Percentiles rank a stretch among this genome's conserved stretches.
Evolutionary conservation across 306 rosid species (phyloP).

Genomic region (Senna tora): DNA sequence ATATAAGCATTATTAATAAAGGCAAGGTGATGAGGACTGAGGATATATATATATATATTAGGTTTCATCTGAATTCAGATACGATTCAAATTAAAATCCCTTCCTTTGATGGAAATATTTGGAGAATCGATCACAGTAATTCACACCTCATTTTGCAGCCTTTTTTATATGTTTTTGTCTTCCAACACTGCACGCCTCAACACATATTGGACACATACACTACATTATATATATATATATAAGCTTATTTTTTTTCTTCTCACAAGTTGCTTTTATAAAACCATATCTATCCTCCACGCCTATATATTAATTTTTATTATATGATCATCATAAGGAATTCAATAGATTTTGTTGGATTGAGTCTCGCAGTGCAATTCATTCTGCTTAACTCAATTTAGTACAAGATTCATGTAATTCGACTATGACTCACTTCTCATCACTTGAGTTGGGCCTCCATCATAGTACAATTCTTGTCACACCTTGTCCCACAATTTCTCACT

Average conservation of each 20-base stretch:
- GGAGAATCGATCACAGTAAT: constrained; percentile 14
- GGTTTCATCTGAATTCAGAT: neutral
- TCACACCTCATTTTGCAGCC: neutral
- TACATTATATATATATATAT: neutral
- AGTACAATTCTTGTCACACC: no score
- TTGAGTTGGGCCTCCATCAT: no score
- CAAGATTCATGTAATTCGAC: no score
- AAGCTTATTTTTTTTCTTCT: constrained; percentile 30
- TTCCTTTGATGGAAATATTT: neutral
- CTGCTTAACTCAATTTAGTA: no score
- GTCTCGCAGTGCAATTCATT: no score
- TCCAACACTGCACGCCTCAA: constrained; percentile 21
- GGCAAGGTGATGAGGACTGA: no score
- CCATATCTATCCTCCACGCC: constrained; percentile 47
- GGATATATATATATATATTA: no score
- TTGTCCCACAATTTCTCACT: no score
- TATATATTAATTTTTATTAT: neutral
- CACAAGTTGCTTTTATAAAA: constrained; percentile 44
- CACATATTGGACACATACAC: constrained; percentile 10
- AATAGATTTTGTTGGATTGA: no score
- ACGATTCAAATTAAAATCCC: neutral
- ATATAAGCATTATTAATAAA: no score
- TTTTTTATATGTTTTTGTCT: constrained; percentile 18
- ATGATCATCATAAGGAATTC: neutral
- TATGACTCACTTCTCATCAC: no score